Conservation (phyloP, 805 yeast species). For the Nakazawaea siamensis region DNA sequence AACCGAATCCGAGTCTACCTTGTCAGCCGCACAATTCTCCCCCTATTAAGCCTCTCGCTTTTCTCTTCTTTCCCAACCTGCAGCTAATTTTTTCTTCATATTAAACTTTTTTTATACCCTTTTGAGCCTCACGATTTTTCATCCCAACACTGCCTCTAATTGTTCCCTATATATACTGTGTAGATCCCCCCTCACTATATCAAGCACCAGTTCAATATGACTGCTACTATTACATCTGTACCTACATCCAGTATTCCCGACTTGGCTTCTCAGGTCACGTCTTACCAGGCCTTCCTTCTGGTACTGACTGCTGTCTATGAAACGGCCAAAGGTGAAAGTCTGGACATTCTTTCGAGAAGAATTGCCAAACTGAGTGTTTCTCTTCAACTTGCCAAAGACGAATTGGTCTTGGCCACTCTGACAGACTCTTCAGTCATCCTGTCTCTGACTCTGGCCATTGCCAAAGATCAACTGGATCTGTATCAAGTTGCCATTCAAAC, state of each 20-base stretch:
- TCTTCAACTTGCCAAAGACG: not conserved
- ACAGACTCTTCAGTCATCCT: slow-evolving; percentile 18
- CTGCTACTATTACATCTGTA: not conserved
- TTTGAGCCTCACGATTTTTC: too few relatives aligned
- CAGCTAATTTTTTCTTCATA: too few relatives aligned
- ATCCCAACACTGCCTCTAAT: too few relatives aligned
- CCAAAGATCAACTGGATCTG: not conserved
- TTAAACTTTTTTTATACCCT: too few relatives aligned
- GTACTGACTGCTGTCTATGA: not conserved
- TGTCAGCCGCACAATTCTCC: too few relatives aligned
- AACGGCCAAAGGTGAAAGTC: not conserved
- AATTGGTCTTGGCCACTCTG: slow-evolving; percentile 22
- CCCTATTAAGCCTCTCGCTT: too few relatives aligned
- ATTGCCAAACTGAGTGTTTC: not conserved
- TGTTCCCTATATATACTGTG: too few relatives aligned
- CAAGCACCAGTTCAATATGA: not conserved
- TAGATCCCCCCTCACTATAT: too few relatives aligned
- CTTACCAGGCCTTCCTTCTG: not conserved
- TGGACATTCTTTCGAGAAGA: too few relatives aligned
- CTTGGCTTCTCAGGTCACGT: not conserved
- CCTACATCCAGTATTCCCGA: not conserved
- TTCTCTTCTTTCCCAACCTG: too few relatives aligned
- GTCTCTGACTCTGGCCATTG: slow-evolving; percentile 15
- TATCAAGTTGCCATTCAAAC: too few relatives aligned
- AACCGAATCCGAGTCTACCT: too few relatives aligned